Evolutionary conservation across 805 yeast genomes (phyloP), one percentile per base, ranked within the genome.

Genomic region (Saccharomycopsis lassenensis): DNA sequence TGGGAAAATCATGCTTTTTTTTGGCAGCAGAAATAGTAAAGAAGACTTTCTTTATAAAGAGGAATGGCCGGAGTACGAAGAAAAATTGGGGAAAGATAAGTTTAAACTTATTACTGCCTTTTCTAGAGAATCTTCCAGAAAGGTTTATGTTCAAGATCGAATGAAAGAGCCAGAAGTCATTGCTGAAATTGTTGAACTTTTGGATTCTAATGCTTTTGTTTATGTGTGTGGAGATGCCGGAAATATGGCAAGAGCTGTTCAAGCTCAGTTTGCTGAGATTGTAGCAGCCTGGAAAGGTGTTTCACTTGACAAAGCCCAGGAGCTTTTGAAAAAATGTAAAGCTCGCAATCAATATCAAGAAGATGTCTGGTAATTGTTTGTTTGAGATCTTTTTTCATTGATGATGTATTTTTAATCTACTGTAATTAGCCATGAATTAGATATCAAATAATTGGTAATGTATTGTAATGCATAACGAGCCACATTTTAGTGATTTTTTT

Each of bases 181-280:
- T n/a, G 51, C 56, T 33, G 54, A 61, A 18, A 55, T 76, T 25
- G 46, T 51, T 31, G 45, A 52, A 18, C 44, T 63, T 32, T 58
- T 81, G 38, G 73, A 75, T 48, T 62, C 72, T 32, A 95, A 95
- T 40, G 97, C 95, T 0, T 81, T 76, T 56, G 69, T 89, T 47
- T 89, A 91, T 56, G 94, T 89, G 25, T 89, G 98, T 68, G 98
- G 97, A 55, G 97, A 91, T 62, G 97, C 98, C 18, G 72, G 81
- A 20, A 74, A 71, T 46, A 91, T 89, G 98, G 95, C 97, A 3
- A 79, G 89, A 60, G 94, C 86, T 53, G 97, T 89, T 7, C 86
- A 82, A 50, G 57, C 64, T 30, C 66, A 89, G 1, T 65, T 89
- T 41, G 67, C 67, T 10, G 63, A 69, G 44, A 77, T 91, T 40